Evolutionary conservation across 805 yeast genomes (phyloP), one percentile per base, ranked within the genome.

Genomic region (Starmerella roubikii): DNA sequence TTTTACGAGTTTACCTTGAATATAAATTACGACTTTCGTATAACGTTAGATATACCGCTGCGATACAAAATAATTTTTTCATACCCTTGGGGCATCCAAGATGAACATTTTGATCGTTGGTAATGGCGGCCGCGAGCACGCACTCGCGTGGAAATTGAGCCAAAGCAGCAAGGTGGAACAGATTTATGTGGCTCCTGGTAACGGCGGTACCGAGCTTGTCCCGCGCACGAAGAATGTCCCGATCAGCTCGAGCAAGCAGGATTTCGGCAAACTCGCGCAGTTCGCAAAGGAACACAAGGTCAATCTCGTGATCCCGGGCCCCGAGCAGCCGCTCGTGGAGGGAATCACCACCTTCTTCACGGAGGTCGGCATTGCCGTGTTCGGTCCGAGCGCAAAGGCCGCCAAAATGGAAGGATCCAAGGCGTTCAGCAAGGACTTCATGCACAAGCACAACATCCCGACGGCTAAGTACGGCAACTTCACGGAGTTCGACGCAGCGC

Each of bases 51-150:
- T 11, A 11, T 8, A 23, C 25, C 25, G 25, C 25, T 27, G 16
- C 7, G 13, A 13, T 9, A 27, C 7, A 27, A 27, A 27, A 27
- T 7, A 27, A 9, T 13, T 16, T 18, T 29, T 29, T 8, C 19
- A 8, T 9, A 7, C 32, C 32, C 21, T 22, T 10, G 24, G 10
- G 7, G 7, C 24, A 22, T 7, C 24, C 10, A 22, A 8, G 18
- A 59, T 71, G 57, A 83, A 80, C 58, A 62, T 91, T 50, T 74
- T 91, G 45, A 77, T 91, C 48, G 71, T 91, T 51, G 99, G 99
- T 54, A 84, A 81, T 64, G 99, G 99, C 58, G 99, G 98, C 51
- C 85, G 99, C 68, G 99, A 91, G 63, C 96, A 91, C 59, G 97
- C 97, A 38, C 69, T 91, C 45, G 81, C 83, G 13, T 86, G 95